Evolutionary conservation across 176 grass and related monocot species (phyloP), one percentile per base, ranked within the genome.

Genomic region (Carex scoparia): DNA sequence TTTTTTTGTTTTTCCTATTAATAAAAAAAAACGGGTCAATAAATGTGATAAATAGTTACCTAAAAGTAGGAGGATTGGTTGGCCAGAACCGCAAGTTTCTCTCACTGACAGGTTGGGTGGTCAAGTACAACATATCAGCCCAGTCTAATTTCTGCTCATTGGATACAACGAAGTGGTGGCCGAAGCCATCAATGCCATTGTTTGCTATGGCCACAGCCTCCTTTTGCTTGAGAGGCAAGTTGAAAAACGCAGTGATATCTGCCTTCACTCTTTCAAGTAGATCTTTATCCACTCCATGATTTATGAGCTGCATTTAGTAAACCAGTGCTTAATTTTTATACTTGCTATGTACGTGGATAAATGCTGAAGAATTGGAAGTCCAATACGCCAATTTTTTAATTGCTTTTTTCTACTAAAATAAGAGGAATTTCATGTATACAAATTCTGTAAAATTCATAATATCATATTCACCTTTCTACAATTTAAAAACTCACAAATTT

Each of bases 281-380:
- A 11, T 86, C 58, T 61, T 89, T 67, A n/a, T 32, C 16, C 19
- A 86, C 84, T 49, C 79, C 88, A 59, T 86, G 78, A 81, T 89
- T 86, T 65, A 86, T 73, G 16, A 89, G 84, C 88, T 89, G 63
- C 14, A 14, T 23, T 54, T 54, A 27, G n/a, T 66, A 57, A 71
- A n/a, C 19, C 46, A 58, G 7, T 48, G 5, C 7, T 46, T 48
- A 23, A n/a, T 40, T 40, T 40, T 6, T 18, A 44, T 69, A 35
- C 46, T 46, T 71, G 33, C 10, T 40, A 40, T 40, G 48, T 40
- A 40, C 5, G 48, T 51, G 48, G 48, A 51, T 0, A 51, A 51
- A 51, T 40, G 38, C 4, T 4, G 38, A 6, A 40, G 38, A 40
- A 5, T 40, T 40, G 0, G 38, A 40, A 40, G 4, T 40, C 38